phyloP scores from a whole-genome alignment of 768 basidiomycete genomes.

The Hypholoma fasciculare region DNA sequence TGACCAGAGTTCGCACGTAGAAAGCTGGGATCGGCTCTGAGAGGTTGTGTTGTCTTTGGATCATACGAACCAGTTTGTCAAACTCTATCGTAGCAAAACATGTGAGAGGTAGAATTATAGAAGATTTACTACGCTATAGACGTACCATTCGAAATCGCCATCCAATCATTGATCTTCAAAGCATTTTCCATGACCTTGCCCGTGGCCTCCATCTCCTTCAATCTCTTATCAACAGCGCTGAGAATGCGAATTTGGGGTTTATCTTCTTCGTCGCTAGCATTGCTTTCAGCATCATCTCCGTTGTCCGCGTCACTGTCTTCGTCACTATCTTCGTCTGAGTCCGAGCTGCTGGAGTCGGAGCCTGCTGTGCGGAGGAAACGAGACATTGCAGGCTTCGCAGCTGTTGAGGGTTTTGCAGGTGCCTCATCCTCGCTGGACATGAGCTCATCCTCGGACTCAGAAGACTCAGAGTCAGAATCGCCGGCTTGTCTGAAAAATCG shows the following conservation, averaged over 20 bases:
- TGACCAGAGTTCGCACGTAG: conserved; percentile 72
- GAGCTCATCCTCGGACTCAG: conserved; percentile 77
- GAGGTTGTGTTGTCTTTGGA: conserved; percentile 82
- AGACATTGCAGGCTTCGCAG: conserved; percentile 67
- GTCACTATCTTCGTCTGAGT: conserved; percentile 57
- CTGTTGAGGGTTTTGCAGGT: conserved; percentile 44
- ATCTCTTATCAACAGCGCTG: conserved; percentile 88
- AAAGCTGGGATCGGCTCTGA: conserved; percentile 87
- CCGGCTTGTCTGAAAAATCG: conserved; percentile 87
- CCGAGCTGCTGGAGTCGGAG: conserved; percentile 59
- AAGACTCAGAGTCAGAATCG: conserved; percentile 77
- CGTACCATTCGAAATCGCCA: conserved; percentile 83
- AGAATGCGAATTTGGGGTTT: conserved; percentile 72
- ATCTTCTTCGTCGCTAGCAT: conserved; percentile 66
- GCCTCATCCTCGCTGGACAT: conserved; percentile 72
- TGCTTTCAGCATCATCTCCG: conserved; percentile 26
- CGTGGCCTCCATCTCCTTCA: conserved; percentile 93
- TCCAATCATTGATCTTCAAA: conserved; percentile 96
- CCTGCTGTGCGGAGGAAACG: conserved; percentile 72
- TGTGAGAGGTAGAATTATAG: neutral
- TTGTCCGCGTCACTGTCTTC: conserved; percentile 52
- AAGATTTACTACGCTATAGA: conserved; percentile 1
- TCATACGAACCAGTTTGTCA: conserved; percentile 91
- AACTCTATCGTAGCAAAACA: conserved; percentile 62
- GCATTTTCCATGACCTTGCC: conserved; percentile 94